Evolutionary conservation across 1,284 basidiomycete genomes (phyloP), one percentile per base, ranked within the genome.

Genomic region (Fomitopsis palustris): DNA sequence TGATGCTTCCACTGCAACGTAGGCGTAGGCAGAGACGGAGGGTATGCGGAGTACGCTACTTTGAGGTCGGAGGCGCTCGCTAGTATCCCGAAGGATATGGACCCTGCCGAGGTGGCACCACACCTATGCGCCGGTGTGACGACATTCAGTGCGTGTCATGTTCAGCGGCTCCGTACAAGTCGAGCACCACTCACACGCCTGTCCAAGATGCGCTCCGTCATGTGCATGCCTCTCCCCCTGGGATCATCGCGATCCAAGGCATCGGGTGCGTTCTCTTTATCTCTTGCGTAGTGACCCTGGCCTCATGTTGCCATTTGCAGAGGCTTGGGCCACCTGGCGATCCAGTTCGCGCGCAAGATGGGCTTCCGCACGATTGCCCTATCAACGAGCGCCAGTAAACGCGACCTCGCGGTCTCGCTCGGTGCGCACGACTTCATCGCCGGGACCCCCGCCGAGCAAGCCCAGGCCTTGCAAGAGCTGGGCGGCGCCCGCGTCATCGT

Each of bases 21-120:
- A 65, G 64, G 62, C 19, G 58, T 63, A 2, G 54, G 55, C 12
- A 55, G 55, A 10, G 62, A 65, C 29, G 63, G 65, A 4, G 63
- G 63, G 19, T 62, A 62, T 35, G 65, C 65, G 4, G 65, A 68
- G 54, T 70, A 66, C 51, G 62, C 62, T 12, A 70, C 66, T 3
- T 41, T 65, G 12, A 47, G 67, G 42, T 68, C 60, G 0, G 64
- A 64, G 65, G 67, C 68, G 1, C 86, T 95, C 54, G 92, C 91
- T 2, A 83, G 82, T 4, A 92, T 94, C 65, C 92, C 92, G 8
- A 81, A 87, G 3, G 76, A 72, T 5, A 71, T 95, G 51, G 79
- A 83, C 59, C 85, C 88, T 62, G 80, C 82, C 16, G 84, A 82
- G n/a, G 92, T 92, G 14, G 92, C 92, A 4, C 90, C 92, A 2